Percentiles rank a stretch among this genome's conserved stretches.
These are phyloP conservation scores for Colletotrichum liriopes DNA, from an alignment of 2,329 filamentous ascomycete species.

Conservation along the genomic window DNA sequence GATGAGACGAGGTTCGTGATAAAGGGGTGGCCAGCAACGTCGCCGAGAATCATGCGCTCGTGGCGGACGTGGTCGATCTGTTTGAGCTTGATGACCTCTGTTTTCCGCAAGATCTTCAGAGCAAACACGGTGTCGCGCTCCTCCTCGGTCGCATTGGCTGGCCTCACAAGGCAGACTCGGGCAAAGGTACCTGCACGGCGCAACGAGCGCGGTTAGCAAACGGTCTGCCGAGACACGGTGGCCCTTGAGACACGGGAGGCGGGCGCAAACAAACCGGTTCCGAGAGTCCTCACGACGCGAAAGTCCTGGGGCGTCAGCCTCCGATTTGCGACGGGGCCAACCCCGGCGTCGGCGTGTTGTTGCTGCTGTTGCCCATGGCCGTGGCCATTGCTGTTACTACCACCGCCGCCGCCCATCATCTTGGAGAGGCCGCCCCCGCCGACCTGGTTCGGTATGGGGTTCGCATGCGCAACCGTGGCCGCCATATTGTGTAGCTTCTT, in stretches of 20 bases:
- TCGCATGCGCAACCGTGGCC: constrained; percentile 41
- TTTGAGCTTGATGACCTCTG: constrained; percentile 84
- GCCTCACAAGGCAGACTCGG: constrained; percentile 83
- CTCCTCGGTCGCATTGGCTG: constrained; percentile 67
- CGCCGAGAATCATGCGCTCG: constrained; percentile 83
- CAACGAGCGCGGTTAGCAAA: constrained; percentile 30
- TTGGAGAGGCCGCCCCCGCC: constrained; percentile 39
- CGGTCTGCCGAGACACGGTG: constrained; percentile 19
- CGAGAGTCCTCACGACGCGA: constrained; percentile 81
- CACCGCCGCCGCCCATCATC: constrained; percentile 35
- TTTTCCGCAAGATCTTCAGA: constrained; percentile 83
- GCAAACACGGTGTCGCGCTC: constrained; percentile 81
- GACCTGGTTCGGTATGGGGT: constrained; percentile 34
- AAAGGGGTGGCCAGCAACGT: constrained; percentile 86
- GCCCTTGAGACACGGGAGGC: constrained; percentile 20
- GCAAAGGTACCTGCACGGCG: constrained; percentile 79
- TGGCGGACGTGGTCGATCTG: constrained; percentile 90
- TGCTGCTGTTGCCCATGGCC: constrained; percentile 35
- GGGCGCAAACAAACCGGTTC: constrained; percentile 71
- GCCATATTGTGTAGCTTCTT: constrained; percentile 42
- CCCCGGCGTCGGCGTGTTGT: constrained; percentile 36
- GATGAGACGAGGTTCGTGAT: constrained; percentile 85
- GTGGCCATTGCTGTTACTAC: constrained; percentile 13
- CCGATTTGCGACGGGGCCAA: constrained; percentile 38
- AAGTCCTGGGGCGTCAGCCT: constrained; percentile 72